These are phyloP conservation scores for Amanita jacksonii DNA, from an alignment of 768 basidiomycete genomes.

Conservation along the genomic window DNA sequence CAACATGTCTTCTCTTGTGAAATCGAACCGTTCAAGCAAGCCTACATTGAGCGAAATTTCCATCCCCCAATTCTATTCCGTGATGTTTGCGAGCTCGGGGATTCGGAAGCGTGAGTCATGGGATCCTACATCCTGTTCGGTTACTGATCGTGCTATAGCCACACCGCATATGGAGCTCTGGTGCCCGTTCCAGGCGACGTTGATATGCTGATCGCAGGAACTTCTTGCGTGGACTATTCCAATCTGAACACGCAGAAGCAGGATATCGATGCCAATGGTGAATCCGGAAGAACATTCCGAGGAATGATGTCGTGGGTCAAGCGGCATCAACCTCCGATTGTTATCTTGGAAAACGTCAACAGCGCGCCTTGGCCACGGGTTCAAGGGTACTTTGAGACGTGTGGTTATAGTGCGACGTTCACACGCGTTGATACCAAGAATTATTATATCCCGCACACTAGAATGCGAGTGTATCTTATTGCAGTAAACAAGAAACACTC, in stretches of 20 bases:
- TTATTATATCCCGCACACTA: conserved; percentile 92
- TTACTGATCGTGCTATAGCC: conserved; percentile 32
- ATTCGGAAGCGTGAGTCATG: conserved; percentile 58
- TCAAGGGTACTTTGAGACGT: conserved; percentile 62
- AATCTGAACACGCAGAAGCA: conserved; percentile 90
- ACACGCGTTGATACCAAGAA: conserved; percentile 75
- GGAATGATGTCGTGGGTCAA: conserved; percentile 94
- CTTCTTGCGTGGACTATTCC: conserved; percentile 97
- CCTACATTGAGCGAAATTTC: conserved; percentile 96
- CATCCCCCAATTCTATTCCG: conserved; percentile 86
- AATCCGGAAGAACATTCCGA: conserved; percentile 88
- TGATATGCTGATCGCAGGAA: conserved; percentile 87
- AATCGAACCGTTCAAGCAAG: conserved; percentile 96
- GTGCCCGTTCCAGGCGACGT: conserved; percentile 84
- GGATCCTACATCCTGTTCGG: background rate
- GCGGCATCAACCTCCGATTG: conserved; percentile 80
- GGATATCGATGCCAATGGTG: conserved; percentile 80
- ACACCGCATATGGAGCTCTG: conserved; percentile 86
- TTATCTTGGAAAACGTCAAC: conserved; percentile 92
- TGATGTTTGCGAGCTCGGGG: conserved; percentile 86
- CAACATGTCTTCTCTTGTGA: conserved; percentile 97
- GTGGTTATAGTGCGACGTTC: conserved; percentile 65
- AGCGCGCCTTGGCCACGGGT: conserved; percentile 81
- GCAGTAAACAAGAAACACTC: conserved; percentile 62
- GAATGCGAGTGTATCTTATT: conserved; percentile 81